A percentile compares a stretch with the other conserved stretches of the same genome.
Conservation (phyloP, 163 green algal genomes). For the Scenedesmus sp. region DNA sequence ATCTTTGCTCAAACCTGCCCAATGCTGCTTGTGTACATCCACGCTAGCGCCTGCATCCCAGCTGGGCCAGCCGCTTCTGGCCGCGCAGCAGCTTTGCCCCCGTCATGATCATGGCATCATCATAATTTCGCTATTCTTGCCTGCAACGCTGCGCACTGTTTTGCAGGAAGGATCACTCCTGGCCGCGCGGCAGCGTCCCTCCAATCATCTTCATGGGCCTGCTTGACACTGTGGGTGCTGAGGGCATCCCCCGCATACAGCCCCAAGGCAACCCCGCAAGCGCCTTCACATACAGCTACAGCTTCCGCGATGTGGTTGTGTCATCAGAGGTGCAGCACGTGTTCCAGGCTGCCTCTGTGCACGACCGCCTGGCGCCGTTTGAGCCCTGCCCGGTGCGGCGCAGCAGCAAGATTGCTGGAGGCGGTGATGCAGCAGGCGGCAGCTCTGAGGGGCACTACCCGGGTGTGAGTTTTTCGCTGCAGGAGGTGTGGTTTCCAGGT, state of each 20-base stretch:
- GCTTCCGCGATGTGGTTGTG: background rate
- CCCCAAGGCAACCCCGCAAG: background rate
- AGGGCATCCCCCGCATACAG: background rate
- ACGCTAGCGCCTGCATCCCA: background rate
- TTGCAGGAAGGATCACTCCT: background rate
- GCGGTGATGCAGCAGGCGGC: background rate
- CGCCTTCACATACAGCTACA: background rate
- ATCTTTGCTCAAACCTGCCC: too few species aligned
- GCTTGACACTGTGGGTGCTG: background rate
- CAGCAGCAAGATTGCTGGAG: background rate
- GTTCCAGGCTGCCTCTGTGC: background rate
- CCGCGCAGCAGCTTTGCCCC: background rate
- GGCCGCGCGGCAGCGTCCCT: background rate
- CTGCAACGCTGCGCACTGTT: too few species aligned
- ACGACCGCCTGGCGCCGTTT: slow-evolving; percentile 4
- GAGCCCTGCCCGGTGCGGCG: background rate
- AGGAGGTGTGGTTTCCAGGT: slow-evolving; percentile 18
- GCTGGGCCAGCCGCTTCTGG: background rate
- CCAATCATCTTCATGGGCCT: slow-evolving; percentile 14
- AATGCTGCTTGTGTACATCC: too few species aligned
- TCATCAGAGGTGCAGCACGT: slow-evolving; percentile 3
- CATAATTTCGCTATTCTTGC: too few species aligned
- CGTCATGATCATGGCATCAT: slow-evolving; percentile 19
- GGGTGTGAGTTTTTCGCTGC: background rate
- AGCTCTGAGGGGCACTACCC: background rate